Conservation (phyloP, 164 flowering plant genomes). For the Cinnamomum micranthum region DNA sequence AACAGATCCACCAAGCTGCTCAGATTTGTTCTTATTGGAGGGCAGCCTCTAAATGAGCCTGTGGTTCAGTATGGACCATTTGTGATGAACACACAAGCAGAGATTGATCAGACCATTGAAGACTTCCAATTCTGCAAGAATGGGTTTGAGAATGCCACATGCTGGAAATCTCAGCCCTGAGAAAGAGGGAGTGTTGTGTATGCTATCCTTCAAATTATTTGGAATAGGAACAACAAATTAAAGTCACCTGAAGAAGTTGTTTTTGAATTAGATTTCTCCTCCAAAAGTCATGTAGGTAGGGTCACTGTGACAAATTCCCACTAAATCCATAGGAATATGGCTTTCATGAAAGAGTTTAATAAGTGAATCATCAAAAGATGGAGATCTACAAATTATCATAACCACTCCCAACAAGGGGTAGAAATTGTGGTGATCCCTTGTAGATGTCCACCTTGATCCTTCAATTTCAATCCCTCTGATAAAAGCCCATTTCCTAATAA, state of each 20-base stretch:
- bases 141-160: slow-evolving; percentile 79
- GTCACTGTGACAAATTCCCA: too few species aligned
- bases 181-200: not conserved
- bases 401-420: too few species aligned
- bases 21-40: slow-evolving; percentile 69
- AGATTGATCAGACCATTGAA: slow-evolving; percentile 70
- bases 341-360: too few species aligned
- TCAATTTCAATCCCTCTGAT: too few species aligned
- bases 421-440: too few species aligned
- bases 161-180: slow-evolving; percentile 57
- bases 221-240: not conserved
- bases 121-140: slow-evolving; percentile 57
- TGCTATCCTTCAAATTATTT: not conserved
- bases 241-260: not conserved
- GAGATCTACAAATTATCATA: too few species aligned
- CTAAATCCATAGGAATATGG: too few species aligned
- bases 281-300: not conserved
- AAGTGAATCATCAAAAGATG: too few species aligned
- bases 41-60: slow-evolving; percentile 77
- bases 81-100: slow-evolving; percentile 90
- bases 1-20: slow-evolving; percentile 52
- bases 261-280: too few species aligned
- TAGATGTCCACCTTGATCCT: too few species aligned
- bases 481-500: too few species aligned
- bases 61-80: slow-evolving; percentile 86